Base-by-base conservation (phyloP, 352 stramenopile genomes). In the Pythium periplocum region DNA sequence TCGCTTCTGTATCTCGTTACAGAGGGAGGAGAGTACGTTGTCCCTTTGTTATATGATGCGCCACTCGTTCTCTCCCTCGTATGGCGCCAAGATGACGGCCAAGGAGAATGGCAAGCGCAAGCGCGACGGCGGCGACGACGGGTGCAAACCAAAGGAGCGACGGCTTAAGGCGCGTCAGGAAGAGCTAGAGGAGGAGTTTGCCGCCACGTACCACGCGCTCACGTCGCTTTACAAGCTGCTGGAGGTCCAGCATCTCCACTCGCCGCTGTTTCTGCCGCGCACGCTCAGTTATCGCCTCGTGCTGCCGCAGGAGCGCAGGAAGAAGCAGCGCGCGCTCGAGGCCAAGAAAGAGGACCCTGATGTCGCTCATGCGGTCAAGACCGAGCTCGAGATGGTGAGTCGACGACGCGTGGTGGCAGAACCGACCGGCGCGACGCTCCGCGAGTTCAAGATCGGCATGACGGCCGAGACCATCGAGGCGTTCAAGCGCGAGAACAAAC, bases 201-300 rank as follows among this genome's bases (percentile, higher is more conserved):
- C 74, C n/a, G 75, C 74, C 33, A 80, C 78, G 54, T 94, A 90
- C 64, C 75, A 87, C 48, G 73, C 64, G 2, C 65, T 87, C 53
- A 94, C 82, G 53, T 66, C 79, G 47, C 69, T 94, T 34, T 94
- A 94, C 66, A 94, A 94, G 64, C 64, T 84, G 55, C 64, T 94
- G 36, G 83, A 94, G 57, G 57, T 89, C 26, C 53, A 83, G 59
- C 82, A 94, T 50, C 60, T 90, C 40, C 60, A 77, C 51, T 78
- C 69, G 30, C 83, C 83, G 40, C 67, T 92, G 31, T 81, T 94
- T 68, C 65, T 94, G 49, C 76, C 83, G 47, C 76, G 83, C 40
- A 80, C 83, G 57, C 71, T 94, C 34, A 86, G 75, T 53, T 94
- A 92, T 69, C 83, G 83, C 10, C 51, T 83, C 37, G 64, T 77